A percentile compares a stretch with the other conserved stretches of the same genome.
Evolutionary conservation across 352 stramenopile genomes (phyloP).

Genomic region (Globisporangium sylvaticum): DNA sequence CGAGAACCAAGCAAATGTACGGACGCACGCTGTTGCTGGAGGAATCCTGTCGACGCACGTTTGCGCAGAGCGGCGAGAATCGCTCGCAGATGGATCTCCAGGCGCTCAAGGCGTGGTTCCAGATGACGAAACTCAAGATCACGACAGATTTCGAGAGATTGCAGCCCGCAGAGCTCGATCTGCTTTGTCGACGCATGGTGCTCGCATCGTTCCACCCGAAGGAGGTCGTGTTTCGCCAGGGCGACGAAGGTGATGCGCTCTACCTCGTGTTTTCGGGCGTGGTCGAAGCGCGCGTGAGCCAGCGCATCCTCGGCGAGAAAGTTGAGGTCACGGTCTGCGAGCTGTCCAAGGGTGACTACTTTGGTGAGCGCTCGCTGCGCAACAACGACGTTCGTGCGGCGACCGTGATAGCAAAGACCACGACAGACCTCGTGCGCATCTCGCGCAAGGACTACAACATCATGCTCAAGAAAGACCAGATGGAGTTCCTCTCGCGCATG

Average conservation of each 20-base stretch:
- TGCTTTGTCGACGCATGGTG: conserved; percentile 59
- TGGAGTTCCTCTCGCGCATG: conserved; percentile 63
- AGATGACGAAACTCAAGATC: conserved; percentile 74
- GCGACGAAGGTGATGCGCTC: conserved; percentile 67
- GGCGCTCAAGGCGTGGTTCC: conserved; percentile 66
- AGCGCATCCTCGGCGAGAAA: conserved; percentile 53
- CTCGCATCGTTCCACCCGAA: conserved; percentile 41
- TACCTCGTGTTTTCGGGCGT: conserved; percentile 65
- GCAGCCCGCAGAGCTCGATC: conserved; percentile 51
- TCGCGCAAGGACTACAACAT: conserved; percentile 66
- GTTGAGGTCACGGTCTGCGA: conserved; percentile 70
- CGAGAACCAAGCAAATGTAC: conserved; percentile 35
- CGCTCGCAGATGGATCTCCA: conserved; percentile 58
- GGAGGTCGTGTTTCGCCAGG: conserved; percentile 65
- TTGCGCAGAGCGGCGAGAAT: conserved; percentile 45
- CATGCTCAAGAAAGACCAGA: conserved; percentile 69
- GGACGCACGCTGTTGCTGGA: conserved; percentile 61
- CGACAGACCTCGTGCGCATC: conserved; percentile 58
- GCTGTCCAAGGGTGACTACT: conserved; percentile 64
- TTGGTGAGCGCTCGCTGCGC: conserved; percentile 62
- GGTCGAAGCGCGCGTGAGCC: conserved; percentile 58
- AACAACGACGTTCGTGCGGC: conserved; percentile 56
- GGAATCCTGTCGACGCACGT: conserved; percentile 59
- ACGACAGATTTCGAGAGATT: conserved; percentile 64
- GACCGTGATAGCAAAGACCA: conserved; percentile 54